A percentile compares a stretch with the other conserved stretches of the same genome.
phyloP scores from a whole-genome alignment of 108 stramenopile species.

The Cyclotella choctawhatcheeana region DNA sequence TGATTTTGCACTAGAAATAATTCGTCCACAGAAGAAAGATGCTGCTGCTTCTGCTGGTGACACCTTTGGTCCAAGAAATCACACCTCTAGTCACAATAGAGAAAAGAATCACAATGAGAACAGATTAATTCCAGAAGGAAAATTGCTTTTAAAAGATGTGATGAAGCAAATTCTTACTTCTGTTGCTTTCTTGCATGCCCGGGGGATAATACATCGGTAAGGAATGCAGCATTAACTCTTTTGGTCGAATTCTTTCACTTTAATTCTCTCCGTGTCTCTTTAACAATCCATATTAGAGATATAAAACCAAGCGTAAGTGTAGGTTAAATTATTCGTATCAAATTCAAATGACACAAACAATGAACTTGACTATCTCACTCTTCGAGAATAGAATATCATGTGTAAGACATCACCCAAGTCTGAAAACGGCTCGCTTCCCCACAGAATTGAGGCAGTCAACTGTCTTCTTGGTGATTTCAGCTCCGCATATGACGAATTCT shows the following conservation, averaged over 20 bases:
- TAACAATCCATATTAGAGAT: constrained; percentile 41
- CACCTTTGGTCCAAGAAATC: too few relatives aligned
- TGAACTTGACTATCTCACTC: background rate
- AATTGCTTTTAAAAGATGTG: constrained; percentile 49
- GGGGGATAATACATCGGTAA: constrained; percentile 72
- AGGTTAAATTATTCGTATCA: background rate
- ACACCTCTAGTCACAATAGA: background rate
- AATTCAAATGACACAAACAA: background rate
- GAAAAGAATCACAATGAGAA: background rate
- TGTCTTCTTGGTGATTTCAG: constrained; percentile 83
- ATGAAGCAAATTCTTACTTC: constrained; percentile 67
- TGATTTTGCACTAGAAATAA: constrained; percentile 10
- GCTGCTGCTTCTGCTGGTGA: too few relatives aligned
- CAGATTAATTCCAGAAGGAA: constrained; percentile 26
- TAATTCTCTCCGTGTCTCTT: background rate
- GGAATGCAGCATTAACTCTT: background rate
- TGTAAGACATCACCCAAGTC: constrained; percentile 52
- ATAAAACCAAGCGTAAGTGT: constrained; percentile 67
- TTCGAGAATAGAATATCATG: constrained; percentile 60
- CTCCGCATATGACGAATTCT: constrained; percentile 74
- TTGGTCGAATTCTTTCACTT: too few relatives aligned
- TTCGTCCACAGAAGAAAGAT: background rate
- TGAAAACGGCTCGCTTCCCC: constrained; percentile 33
- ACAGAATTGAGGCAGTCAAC: constrained; percentile 31
- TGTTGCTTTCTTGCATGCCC: constrained; percentile 65